phyloP scores from a whole-genome alignment of 1,284 basidiomycete genomes.

The Cryptococcus sp. region DNA sequence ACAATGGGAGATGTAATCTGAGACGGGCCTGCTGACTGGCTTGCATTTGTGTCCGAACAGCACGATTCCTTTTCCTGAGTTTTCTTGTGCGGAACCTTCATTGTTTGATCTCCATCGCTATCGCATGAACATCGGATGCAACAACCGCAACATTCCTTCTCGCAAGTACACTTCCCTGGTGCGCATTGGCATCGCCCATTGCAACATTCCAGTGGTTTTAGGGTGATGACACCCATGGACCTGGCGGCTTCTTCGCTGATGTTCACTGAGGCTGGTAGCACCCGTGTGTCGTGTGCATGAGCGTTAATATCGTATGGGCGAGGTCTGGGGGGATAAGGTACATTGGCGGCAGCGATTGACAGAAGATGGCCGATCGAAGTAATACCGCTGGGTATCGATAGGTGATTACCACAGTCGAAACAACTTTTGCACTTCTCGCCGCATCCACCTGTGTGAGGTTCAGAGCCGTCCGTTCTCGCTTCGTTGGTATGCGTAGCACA shows the following conservation, averaged over 20 bases:
- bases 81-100: constrained; percentile 2
- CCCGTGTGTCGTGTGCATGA: constrained; percentile 32
- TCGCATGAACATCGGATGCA: constrained; percentile 42
- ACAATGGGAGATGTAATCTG: no score
- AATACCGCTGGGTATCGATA: constrained; percentile 43
- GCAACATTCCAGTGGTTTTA: constrained; percentile 47
- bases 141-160: constrained; percentile 47
- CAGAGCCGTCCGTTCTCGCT: neutral
- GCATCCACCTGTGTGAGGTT: constrained; percentile 20
- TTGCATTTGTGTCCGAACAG: constrained; percentile 2
- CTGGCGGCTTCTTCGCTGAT: constrained; percentile 34
- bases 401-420: constrained; percentile 40
- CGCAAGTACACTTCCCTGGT: constrained; percentile 44
- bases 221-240: constrained; percentile 37
- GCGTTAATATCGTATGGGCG: constrained; percentile 25
- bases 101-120: constrained; percentile 28
- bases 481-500: constrained; percentile 38
- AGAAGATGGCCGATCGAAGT: constrained; percentile 45
- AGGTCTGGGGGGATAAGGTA: constrained; percentile 25
- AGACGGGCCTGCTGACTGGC: no score
- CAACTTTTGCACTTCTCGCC: constrained; percentile 35
- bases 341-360: constrained; percentile 38
- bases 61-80: neutral
- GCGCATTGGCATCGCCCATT: constrained; percentile 46
- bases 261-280: constrained; percentile 33